Evolutionary conservation across 1,284 basidiomycete species (phyloP), one percentile per base, ranked within the genome.

Genomic region (Cystobasidiaceae sp.): DNA sequence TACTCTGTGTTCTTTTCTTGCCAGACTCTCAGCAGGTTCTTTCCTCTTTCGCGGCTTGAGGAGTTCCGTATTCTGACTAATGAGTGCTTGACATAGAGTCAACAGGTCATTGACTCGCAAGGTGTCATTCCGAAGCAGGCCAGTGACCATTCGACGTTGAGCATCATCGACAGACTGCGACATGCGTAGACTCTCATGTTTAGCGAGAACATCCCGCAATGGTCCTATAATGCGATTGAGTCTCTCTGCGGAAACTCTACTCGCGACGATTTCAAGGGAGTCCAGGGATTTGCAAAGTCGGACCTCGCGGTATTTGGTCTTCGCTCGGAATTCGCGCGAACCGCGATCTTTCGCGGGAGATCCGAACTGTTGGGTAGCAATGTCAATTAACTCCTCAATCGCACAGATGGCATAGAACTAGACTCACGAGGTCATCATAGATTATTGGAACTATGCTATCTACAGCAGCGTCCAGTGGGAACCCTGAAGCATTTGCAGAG

Each of bases 221-320:
- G 94, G 94, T 0, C 83, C 77, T 4, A 99, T 82, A 1, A 98
- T 79, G 27, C 82, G 82, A 65, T 86, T 86, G 74, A 97, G 85
- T 71, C 86, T 86, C 17, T 78, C 74, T 1, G 91, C 88, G 0
- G 87, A 87, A 66, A 92, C 83, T 70, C 84, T 80, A 67, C 85
- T 86, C 3, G 91, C 85, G n/a, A 88, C 78, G 67, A 93, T 83
- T 25, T 86, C 83, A 73, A 94, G 90, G 0, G 88, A 86, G 75
- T 97, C 91, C 48, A 93, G 79, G 3, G 87, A 90, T 73, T 87
- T 87, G 17, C 88, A 85, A 1, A 84, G 81, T 44, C 86, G 83
- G 21, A 93, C 93, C 78, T 97, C 93, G 23, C 87, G 83, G 85
- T 92, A 89, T 78, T 91, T 96, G 17, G 92, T 94, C 80, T 88